phyloP scores from a whole-genome alignment of 495 filamentous ascomycete genomes.

The Chaetomium fimeti region DNA sequence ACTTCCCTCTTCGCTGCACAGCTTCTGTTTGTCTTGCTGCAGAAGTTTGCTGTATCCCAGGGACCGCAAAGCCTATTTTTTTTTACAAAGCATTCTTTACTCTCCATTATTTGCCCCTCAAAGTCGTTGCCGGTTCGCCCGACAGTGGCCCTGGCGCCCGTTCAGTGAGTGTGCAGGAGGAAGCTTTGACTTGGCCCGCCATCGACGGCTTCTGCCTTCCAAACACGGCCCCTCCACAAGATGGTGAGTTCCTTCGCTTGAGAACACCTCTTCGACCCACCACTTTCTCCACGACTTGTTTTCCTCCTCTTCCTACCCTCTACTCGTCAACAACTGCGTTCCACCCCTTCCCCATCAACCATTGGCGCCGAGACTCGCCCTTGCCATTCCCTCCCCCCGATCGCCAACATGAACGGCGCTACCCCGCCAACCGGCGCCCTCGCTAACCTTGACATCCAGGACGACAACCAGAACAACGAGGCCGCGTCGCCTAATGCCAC shows the following conservation, averaged over 20 bases:
- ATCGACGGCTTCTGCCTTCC: slow-evolving; percentile 15
- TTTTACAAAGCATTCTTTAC: background rate
- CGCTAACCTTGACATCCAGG: slow-evolving; percentile 34
- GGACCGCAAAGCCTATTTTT: background rate
- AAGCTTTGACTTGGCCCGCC: slow-evolving; percentile 10
- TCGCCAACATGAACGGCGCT: slow-evolving; percentile 16
- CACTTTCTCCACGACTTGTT: background rate
- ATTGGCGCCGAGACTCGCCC: background rate
- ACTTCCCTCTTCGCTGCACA: background rate
- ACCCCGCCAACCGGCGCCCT: slow-evolving; percentile 27
- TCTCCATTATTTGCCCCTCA: background rate
- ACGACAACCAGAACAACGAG: slow-evolving; percentile 42
- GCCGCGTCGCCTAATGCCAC: slow-evolving; percentile 55
- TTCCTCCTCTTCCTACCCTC: too few species aligned
- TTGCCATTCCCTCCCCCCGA: background rate
- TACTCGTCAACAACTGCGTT: background rate
- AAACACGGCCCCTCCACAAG: slow-evolving; percentile 5
- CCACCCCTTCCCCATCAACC: background rate
- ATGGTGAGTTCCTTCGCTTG: slow-evolving; percentile 18
- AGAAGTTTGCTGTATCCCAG: background rate
- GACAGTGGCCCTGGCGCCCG: slow-evolving; percentile 3
- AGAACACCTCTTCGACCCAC: background rate
- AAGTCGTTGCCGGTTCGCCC: background rate
- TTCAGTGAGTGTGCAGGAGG: slow-evolving; percentile 7
- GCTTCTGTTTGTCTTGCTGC: background rate